A percentile compares a stretch with the other conserved stretches of the same genome.
Conservation (phyloP, 2,329 filamentous ascomycete genomes). For the Xylaria sp. region DNA sequence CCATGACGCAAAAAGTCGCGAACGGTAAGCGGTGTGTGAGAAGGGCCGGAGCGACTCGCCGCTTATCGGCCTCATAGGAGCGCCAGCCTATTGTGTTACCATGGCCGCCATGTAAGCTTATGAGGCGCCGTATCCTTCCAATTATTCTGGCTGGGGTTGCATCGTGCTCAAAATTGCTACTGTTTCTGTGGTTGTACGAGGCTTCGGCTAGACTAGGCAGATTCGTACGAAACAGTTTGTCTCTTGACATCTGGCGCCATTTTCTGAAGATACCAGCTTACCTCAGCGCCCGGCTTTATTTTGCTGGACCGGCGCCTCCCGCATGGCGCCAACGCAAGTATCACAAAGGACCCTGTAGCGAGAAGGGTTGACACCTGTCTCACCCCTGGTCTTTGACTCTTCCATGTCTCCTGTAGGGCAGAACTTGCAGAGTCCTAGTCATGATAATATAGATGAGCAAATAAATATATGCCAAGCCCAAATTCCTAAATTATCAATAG, state of each 20-base stretch:
- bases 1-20: neutral
- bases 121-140: slow-evolving; percentile 20
- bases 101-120: slow-evolving; percentile 25
- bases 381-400: slow-evolving; percentile 2
- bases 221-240: neutral
- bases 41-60: slow-evolving; percentile 12
- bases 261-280: slow-evolving; percentile 21
- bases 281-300: slow-evolving; percentile 8
- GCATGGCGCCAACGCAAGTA: slow-evolving; percentile 15
- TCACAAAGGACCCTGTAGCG: slow-evolving; percentile 7
- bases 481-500: neutral
- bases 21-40: slow-evolving; percentile 4
- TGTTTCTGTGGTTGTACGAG: neutral
- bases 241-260: slow-evolving; percentile 8
- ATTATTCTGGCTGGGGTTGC: slow-evolving; percentile 2
- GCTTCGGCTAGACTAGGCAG: neutral
- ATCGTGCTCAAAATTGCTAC: slow-evolving; percentile 9
- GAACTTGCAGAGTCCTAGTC: neutral
- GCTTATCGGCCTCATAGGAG: slow-evolving; percentile 14
- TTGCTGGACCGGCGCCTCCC: slow-evolving; percentile 31
- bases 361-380: slow-evolving; percentile 2
- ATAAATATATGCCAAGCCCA: neutral
- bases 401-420: neutral
- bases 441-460: neutral
- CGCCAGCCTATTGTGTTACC: neutral